phyloP scores from a whole-genome alignment of 768 basidiomycete species.

The Serendipita sp. region DNA sequence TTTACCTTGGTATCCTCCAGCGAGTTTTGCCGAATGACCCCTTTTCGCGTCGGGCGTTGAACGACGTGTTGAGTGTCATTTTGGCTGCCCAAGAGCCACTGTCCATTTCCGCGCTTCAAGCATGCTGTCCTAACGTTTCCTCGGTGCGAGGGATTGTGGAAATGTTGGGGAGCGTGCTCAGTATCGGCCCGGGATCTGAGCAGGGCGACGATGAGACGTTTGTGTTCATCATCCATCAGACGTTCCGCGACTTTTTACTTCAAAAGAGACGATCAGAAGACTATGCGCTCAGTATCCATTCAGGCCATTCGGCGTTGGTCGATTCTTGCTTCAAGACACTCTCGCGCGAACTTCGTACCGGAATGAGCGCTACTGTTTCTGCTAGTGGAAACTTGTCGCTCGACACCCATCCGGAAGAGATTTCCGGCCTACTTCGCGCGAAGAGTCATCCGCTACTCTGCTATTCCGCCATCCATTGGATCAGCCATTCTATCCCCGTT shows the following conservation, averaged over 20 bases:
- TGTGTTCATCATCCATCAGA: background rate
- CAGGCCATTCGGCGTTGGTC: background rate
- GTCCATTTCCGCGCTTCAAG: background rate
- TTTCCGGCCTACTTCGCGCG: no score
- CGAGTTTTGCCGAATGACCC: background rate
- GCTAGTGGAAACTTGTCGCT: no score
- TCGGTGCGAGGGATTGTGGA: background rate
- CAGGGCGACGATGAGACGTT: background rate
- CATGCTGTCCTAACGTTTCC: background rate
- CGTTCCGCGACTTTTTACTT: constrained; percentile 3
- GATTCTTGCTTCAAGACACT: background rate
- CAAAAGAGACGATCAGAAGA: background rate
- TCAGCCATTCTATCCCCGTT: no score
- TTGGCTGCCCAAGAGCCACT: background rate
- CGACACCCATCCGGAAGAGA: no score
- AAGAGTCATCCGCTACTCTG: no score
- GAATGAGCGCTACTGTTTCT: no score
- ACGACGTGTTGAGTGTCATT: background rate
- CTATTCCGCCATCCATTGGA: no score
- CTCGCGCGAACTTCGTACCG: no score
- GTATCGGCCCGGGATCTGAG: background rate
- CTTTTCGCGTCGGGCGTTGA: background rate
- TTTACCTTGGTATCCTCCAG: background rate
- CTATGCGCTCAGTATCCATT: background rate
- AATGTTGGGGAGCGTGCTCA: background rate